phyloP scores from a whole-genome alignment of 768 basidiomycete species.

The Amanita pallidorosea region DNA sequence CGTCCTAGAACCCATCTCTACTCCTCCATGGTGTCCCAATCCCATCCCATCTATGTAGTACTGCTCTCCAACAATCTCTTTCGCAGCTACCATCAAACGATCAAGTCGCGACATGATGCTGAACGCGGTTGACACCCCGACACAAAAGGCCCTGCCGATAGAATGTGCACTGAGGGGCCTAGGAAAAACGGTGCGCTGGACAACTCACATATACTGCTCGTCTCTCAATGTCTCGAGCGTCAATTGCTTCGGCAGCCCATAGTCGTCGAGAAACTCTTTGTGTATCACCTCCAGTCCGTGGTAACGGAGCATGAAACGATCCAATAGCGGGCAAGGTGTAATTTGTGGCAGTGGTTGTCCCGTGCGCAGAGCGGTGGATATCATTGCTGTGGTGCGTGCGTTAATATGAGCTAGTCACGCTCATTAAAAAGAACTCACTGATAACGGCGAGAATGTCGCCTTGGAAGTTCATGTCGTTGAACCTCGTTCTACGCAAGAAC shows the following conservation, averaged over 20 bases:
- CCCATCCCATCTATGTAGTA: conserved; percentile 74
- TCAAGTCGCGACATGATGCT: conserved; percentile 67
- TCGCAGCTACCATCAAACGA: conserved; percentile 68
- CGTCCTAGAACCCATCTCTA: conserved; percentile 22
- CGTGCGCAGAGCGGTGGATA: conserved; percentile 64
- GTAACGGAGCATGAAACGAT: conserved; percentile 34
- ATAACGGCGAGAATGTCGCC: conserved; percentile 80
- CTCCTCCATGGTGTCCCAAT: conserved; percentile 13
- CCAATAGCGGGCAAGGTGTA: conserved; percentile 62
- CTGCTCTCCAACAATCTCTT: conserved; percentile 81
- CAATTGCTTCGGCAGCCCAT: conserved; percentile 59
- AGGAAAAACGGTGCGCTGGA: background rate
- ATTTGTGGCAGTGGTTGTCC: conserved; percentile 77
- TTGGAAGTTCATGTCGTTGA: conserved; percentile 73
- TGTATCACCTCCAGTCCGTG: conserved; percentile 64
- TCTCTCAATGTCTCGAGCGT: conserved; percentile 67
- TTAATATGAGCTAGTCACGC: background rate
- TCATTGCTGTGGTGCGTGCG: conserved; percentile 40
- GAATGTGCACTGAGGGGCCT: background rate
- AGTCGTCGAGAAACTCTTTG: conserved; percentile 63
- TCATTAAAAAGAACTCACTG: conserved; percentile 31
- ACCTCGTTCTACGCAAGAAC: conserved; percentile 63
- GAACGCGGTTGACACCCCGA: conserved; percentile 61
- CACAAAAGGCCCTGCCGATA: conserved; percentile 47
- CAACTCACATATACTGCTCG: conserved; percentile 66